Conservation (phyloP, 2,329 filamentous ascomycete species). For the Aspergillus pseudoviridinutans region DNA sequence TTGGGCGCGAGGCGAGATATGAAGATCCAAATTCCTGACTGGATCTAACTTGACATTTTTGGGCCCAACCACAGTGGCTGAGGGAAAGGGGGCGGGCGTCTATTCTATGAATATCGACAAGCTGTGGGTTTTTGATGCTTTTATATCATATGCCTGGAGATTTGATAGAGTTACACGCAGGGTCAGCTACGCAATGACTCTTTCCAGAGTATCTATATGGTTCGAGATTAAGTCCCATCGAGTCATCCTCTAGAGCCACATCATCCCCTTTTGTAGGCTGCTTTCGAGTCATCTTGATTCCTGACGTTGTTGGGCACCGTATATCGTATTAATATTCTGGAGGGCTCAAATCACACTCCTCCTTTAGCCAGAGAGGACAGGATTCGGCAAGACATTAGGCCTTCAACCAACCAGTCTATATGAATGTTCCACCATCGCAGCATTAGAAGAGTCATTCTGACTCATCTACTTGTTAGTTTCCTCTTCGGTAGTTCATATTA, state of each 20-base stretch:
- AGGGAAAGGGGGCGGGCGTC: not conserved
- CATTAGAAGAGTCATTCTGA: not conserved
- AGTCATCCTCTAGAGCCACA: not conserved
- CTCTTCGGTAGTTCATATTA: not conserved
- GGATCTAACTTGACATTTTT: not conserved
- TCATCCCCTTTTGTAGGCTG: not conserved
- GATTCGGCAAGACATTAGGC: not conserved
- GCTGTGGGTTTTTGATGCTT: not conserved
- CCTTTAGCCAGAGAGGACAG: not conserved
- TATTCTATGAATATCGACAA: not conserved
- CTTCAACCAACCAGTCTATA: not conserved
- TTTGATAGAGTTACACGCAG: no score
- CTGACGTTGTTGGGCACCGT: not conserved
- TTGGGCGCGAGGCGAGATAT: not conserved
- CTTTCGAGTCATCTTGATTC: not conserved
- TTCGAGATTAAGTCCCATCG: not conserved
- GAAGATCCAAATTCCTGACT: not conserved
- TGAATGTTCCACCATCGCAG: not conserved
- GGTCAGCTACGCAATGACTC: not conserved
- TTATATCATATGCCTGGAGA: not conserved
- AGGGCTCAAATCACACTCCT: not conserved
- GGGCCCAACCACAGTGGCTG: slow-evolving; percentile 1
- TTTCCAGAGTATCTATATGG: not conserved
- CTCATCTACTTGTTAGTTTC: not conserved
- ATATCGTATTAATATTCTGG: not conserved